These are phyloP conservation scores for Tuber calosporum DNA, from an alignment of 495 filamentous ascomycete genomes.

Conservation along the genomic window DNA sequence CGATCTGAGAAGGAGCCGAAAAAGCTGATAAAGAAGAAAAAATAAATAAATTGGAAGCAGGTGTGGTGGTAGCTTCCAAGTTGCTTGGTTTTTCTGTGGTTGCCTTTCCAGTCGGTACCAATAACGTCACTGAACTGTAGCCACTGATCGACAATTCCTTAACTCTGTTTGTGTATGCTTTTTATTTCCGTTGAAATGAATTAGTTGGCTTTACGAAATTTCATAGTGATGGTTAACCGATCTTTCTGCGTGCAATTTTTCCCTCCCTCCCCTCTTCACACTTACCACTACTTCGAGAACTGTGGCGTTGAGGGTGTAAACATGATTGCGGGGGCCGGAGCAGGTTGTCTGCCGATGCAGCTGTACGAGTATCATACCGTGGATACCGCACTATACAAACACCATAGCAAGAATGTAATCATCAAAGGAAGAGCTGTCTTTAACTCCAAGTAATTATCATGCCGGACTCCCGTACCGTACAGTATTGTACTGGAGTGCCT, in stretches of 20 bases:
- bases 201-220: not conserved
- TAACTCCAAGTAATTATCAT: not conserved
- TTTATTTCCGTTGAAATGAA: not conserved
- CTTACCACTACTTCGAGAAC: not conserved
- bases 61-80: not conserved
- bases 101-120: not conserved
- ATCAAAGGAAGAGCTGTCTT: not conserved
- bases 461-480: not conserved
- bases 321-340: not conserved
- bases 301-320: not conserved
- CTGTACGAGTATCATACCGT: not conserved
- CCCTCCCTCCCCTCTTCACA: not conserved
- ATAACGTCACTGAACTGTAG: not conserved
- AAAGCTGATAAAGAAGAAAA: no score
- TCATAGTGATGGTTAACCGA: conserved; percentile 2
- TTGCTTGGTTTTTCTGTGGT: not conserved
- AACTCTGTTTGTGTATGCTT: not conserved
- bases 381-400: no score
- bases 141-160: not conserved
- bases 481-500: not conserved
- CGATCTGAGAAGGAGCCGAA: not conserved
- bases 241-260: not conserved
- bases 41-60: not conserved
- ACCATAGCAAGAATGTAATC: not conserved
- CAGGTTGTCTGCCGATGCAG: not conserved